phyloP scores from a whole-genome alignment of 768 basidiomycete species.

The Amanita inopinata region DNA sequence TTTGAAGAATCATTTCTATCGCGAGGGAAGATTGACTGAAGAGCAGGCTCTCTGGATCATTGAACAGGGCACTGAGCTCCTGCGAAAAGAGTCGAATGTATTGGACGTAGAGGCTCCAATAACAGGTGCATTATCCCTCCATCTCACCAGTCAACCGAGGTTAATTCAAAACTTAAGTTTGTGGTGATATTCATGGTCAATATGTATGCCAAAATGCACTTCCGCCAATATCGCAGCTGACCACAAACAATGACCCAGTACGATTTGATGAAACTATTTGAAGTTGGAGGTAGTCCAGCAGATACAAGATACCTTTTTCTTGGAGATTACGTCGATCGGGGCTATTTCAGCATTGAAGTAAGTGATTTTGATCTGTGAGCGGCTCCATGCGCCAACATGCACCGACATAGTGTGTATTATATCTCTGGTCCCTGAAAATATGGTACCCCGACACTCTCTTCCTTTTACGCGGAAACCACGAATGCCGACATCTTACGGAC shows the following conservation, averaged over 20 bases:
- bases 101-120: slow-evolving; percentile 95
- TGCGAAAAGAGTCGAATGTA: slow-evolving; percentile 82
- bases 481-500: slow-evolving; percentile 96
- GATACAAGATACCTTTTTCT: slow-evolving; percentile 90
- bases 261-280: slow-evolving; percentile 92
- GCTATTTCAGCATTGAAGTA: slow-evolving; percentile 91
- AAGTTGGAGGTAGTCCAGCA: slow-evolving; percentile 90
- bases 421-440: slow-evolving; percentile 97
- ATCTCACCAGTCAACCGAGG: background rate
- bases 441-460: slow-evolving; percentile 98
- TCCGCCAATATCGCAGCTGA: slow-evolving; percentile 9
- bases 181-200: slow-evolving; percentile 99
- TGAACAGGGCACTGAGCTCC: slow-evolving; percentile 73
- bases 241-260: slow-evolving; percentile 39
- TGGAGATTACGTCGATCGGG: slow-evolving; percentile 89
- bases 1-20: slow-evolving; percentile 98
- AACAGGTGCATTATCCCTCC: slow-evolving; percentile 53
- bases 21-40: slow-evolving; percentile 88
- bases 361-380: slow-evolving; percentile 11
- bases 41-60: slow-evolving; percentile 94
- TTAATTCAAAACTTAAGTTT: slow-evolving; percentile 42
- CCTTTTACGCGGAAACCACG: slow-evolving; percentile 95
- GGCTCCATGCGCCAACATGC: slow-evolving; percentile 8
- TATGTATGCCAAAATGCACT: slow-evolving; percentile 54
- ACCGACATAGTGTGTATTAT: slow-evolving; percentile 83